These are phyloP conservation scores for Pseudopithomyces maydicus DNA, from an alignment of 2,329 filamentous ascomycete species.

Conservation along the genomic window DNA sequence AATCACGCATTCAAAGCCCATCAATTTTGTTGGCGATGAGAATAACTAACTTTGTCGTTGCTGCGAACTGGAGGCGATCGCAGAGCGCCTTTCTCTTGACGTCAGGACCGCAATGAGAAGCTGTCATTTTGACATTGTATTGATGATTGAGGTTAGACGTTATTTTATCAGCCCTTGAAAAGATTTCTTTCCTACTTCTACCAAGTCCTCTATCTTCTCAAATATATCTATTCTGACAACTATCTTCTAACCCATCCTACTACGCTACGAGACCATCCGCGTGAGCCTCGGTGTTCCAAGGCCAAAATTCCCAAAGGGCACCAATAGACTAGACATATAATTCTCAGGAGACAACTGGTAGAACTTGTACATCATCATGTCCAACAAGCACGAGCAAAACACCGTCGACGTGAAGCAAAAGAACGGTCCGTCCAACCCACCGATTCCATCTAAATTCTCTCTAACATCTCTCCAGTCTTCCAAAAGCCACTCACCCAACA, in stretches of 20 bases:
- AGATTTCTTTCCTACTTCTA: neutral
- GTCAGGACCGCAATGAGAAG: neutral
- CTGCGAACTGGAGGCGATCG: neutral
- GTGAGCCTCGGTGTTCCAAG: too few species aligned
- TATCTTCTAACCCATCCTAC: neutral
- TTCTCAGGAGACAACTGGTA: too few species aligned
- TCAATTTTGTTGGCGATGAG: too few species aligned
- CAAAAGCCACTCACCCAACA: constrained; percentile 23
- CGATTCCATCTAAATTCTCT: neutral
- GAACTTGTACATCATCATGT: constrained; percentile 14
- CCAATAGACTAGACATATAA: too few species aligned
- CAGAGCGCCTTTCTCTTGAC: neutral
- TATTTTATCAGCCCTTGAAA: too few species aligned
- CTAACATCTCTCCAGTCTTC: constrained; percentile 19
- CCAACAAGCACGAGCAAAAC: constrained; percentile 26
- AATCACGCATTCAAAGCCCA: too few species aligned
- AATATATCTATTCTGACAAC: neutral
- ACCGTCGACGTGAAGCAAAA: constrained; percentile 33
- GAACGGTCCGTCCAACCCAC: constrained; percentile 20
- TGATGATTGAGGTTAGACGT: constrained; percentile 2
- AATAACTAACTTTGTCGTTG: neutral
- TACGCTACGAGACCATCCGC: too few species aligned
- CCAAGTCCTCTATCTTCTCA: neutral
- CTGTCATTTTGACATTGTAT: constrained; percentile 1
- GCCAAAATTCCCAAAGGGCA: too few species aligned